Percentiles rank a stretch among this genome's conserved stretches.
phyloP scores from a whole-genome alignment of 345 rosid genomes.

The Aquilaria sinensis region DNA sequence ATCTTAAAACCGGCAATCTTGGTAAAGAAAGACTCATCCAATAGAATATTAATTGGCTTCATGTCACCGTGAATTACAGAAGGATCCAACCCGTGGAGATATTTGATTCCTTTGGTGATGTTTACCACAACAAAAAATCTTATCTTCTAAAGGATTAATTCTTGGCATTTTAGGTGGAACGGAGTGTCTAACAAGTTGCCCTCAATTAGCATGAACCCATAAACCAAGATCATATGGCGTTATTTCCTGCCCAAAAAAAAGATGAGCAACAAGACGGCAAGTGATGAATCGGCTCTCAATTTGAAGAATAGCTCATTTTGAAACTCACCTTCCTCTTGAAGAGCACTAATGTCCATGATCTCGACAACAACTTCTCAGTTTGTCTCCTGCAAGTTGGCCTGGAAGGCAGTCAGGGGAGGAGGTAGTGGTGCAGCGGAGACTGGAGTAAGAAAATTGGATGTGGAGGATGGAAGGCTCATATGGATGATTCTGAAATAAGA shows the following conservation, averaged over 20 bases:
- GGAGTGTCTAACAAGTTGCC: conserved; percentile 86
- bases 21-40: conserved; percentile 64
- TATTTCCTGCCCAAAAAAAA: conserved; percentile 64
- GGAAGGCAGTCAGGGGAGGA: conserved; percentile 46
- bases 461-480: too few relatives aligned
- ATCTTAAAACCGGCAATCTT: conserved; percentile 83
- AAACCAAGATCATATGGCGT: conserved; percentile 58
- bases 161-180: conserved; percentile 56
- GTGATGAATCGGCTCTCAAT: conserved; percentile 51
- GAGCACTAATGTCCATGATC: conserved; percentile 86
- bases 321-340: conserved; percentile 91
- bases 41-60: conserved; percentile 72
- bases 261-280: conserved; percentile 59
- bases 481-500: too few relatives aligned
- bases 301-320: conserved; percentile 84
- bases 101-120: conserved; percentile 14
- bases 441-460: conserved; percentile 42
- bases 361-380: conserved; percentile 58
- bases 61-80: conserved; percentile 85
- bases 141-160: conserved; percentile 56
- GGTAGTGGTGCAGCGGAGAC: conserved; percentile 53
- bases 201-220: conserved; percentile 65
- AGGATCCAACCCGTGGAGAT: conserved; percentile 66
- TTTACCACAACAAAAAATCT: conserved; percentile 49
- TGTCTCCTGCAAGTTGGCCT: conserved; percentile 29